Base-by-base conservation (phyloP, 1,139 yeast species). In the Yueomyces sp. region DNA sequence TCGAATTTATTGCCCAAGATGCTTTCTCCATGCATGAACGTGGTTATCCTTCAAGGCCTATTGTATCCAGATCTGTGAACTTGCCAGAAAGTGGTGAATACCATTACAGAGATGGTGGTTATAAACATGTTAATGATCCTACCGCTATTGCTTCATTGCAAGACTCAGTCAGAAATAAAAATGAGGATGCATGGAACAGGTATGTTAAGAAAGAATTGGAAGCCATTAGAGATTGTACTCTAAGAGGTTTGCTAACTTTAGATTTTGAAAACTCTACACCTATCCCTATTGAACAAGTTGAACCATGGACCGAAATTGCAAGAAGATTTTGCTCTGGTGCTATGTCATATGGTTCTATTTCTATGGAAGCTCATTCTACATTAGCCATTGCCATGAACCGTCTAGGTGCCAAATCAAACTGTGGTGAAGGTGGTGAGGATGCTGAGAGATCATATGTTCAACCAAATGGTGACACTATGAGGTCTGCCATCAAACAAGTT, bases 351-450 rank as follows among this genome's bases (percentile, higher is more conserved):
- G 98, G 98, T 59, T 89, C 97, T 42, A 91, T 91, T 61, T 89
- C 97, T 6, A 84, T 89, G 95, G 98, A 91, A 66, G 87, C 96
- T 2, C 98, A 91, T 66, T 86, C 96, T 3, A 89, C 98, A 7
- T 70, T 91, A 55, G 98, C 98, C 11, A 95, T 91, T 46, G 98
- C 98, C 41, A 91, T 91, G 98, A 91, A 91, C 70, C 74, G 97
- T 65, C 73, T 91, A 53, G 97, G 97, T 44, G 98, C 96, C 56
- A 91, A 87, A 66, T 86, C 96, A 42, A 91, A 91, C 65, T 89
- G 97, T 50, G 98, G 98, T 69, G 98, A 91, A 71, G 98, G 98
- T 72, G 98, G 98, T 71, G 98, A 91, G 67, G 97, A 91, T 62
- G 77, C 95, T 39, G 96, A 91, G 59, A 76, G 97, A 59, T 83